Evolutionary conservation across 2,329 filamentous ascomycete species (phyloP).

Genomic region (Penicillium sp.): DNA sequence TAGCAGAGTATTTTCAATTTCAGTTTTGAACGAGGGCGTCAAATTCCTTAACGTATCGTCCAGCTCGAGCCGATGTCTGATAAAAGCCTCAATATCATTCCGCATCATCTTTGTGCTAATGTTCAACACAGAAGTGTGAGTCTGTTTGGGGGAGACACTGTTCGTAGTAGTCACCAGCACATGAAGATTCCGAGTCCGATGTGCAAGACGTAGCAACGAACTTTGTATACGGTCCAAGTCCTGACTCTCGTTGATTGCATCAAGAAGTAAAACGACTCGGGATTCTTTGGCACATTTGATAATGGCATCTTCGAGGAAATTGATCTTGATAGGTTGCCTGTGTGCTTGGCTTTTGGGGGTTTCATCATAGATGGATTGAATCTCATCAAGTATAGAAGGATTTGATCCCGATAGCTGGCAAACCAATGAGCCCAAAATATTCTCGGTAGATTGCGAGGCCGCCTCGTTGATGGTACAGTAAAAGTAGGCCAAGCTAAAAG

Average conservation of each 20-base stretch:
- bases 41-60: constrained; percentile 8
- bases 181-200: constrained; percentile 9
- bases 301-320: constrained; percentile 15
- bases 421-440: constrained; percentile 17
- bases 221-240: constrained; percentile 9
- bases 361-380: constrained; percentile 10
- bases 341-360: constrained; percentile 12
- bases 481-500: constrained; percentile 14
- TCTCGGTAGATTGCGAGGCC: constrained; percentile 11
- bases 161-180: constrained; percentile 16
- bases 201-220: constrained; percentile 11
- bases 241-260: constrained; percentile 19
- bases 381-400: constrained; percentile 10
- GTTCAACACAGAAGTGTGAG: constrained; percentile 2
- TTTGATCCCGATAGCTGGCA: constrained; percentile 12
- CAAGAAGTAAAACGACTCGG: constrained; percentile 11
- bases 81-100: constrained; percentile 13
- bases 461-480: constrained; percentile 17
- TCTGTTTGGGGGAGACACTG: neutral
- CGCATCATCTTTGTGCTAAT: constrained; percentile 11
- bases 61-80: constrained; percentile 10
- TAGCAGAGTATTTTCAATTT: constrained; percentile 11
- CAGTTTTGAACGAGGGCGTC: constrained; percentile 8
- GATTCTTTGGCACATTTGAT: constrained; percentile 5
- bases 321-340: constrained; percentile 9